A percentile compares a stretch with the other conserved stretches of the same genome.
These are phyloP conservation scores for Chaetomium fimeti DNA, from an alignment of 495 filamentous ascomycete genomes.

Conservation along the genomic window DNA sequence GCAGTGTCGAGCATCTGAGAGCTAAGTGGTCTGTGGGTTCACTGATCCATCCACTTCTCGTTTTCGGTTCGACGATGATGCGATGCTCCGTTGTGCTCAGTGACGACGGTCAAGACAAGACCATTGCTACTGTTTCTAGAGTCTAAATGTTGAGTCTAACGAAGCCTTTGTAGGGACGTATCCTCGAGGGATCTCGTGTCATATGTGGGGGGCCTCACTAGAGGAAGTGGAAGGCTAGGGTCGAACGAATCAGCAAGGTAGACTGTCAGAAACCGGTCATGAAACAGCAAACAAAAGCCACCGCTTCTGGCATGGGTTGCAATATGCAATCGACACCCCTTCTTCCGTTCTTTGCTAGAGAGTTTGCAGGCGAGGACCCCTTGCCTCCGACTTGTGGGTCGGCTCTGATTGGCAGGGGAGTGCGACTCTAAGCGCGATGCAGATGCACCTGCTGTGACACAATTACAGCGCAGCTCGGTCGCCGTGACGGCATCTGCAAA, in stretches of 20 bases:
- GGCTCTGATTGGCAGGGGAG: not conserved
- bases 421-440: conserved; percentile 17
- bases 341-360: not conserved
- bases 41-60: too few species aligned
- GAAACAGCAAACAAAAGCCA: not conserved
- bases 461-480: conserved; percentile 7
- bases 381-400: not conserved
- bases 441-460: conserved; percentile 10
- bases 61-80: too few species aligned
- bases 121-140: too few species aligned
- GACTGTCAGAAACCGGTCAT: not conserved
- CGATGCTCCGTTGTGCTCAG: too few species aligned
- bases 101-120: too few species aligned
- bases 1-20: too few species aligned
- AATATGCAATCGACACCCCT: not conserved
- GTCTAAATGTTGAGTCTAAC: too few species aligned
- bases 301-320: not conserved
- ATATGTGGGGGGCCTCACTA: too few species aligned
- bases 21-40: too few species aligned
- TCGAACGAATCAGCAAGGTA: not conserved
- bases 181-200: too few species aligned
- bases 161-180: too few species aligned
- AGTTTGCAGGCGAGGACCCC: not conserved
- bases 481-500: conserved; percentile 23
- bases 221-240: too few species aligned